Evolutionary conservation across 1,284 basidiomycete species (phyloP), one percentile per base, ranked within the genome.

Genomic region (Apiotrichum porosum): DNA sequence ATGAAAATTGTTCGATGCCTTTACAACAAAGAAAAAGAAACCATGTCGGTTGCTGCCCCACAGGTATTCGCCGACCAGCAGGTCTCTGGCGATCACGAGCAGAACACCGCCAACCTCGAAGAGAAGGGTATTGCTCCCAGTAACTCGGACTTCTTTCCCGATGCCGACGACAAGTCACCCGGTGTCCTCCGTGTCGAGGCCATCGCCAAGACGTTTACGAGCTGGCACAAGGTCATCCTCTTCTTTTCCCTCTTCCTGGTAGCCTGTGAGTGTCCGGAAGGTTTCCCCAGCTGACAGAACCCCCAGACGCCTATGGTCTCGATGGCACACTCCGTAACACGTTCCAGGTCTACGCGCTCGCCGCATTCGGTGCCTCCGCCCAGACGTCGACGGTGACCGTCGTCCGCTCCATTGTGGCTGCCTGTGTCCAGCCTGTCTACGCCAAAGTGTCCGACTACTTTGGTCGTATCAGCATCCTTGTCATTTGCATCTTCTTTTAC

Each of bases 361-460:
- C 32, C 3, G 21, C 21, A 3, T 52, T 41, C 42, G 44, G 44
- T 24, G 37, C 37, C 0, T 45, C 50, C 4, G 45, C 34, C 17
- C 45, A 47, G 23, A 23, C 38, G 0, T 32, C 50, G 2, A 47
- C 38, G 10, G 33, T 52, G 22, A 28, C 28, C 21, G 50, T 52
- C 17, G 38, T 35, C 22, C 45, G 45, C 37, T 71, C 74, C 2
- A 75, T 78, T 61, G 74, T 78, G 47, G 75, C 81, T 44, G 81
- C 82, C 18, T 77, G 82, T 30, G 80, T 85, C 22, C 89, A 89
- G 72, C 87, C 87, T 1, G 78, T 87, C 35, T 83, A 87, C 58
- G 87, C 87, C 3, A 88, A 88, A 70, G 69, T 88, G 26, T 81
- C 85, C 4, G 86, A 90, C 62, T 80, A 85, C 24, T 62, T 77